Percentiles rank a stretch among this genome's conserved stretches.
These are phyloP conservation scores for Colletotrichum tofieldiae DNA, from an alignment of 2,329 filamentous ascomycete species.

Conservation along the genomic window DNA sequence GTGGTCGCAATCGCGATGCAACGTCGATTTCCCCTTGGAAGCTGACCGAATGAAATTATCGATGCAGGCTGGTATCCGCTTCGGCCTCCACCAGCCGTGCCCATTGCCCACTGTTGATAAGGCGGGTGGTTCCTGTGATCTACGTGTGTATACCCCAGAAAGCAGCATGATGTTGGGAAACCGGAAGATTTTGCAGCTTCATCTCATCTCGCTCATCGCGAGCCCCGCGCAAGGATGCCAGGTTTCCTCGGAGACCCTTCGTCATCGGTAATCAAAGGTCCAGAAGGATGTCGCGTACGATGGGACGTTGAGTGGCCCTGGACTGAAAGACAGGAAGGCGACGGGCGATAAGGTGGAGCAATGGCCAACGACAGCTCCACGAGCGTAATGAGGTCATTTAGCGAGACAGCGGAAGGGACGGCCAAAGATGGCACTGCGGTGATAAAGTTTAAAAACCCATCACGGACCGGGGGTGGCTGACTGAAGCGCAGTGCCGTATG, in stretches of 20 bases:
- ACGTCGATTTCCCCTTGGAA: constrained; percentile 3
- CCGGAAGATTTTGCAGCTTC: constrained; percentile 28
- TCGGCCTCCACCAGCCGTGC: constrained; percentile 15
- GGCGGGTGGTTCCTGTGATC: neutral
- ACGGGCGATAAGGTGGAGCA: constrained; percentile 5
- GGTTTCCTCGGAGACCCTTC: constrained; percentile 22
- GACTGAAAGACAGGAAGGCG: constrained; percentile 16
- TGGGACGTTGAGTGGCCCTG: neutral
- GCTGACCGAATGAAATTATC: constrained; percentile 6
- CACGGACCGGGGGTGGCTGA: constrained; percentile 17
- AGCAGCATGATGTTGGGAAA: constrained; percentile 27
- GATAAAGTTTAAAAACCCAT: constrained; percentile 5
- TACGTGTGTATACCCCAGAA: constrained; percentile 30
- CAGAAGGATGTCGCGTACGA: constrained; percentile 13
- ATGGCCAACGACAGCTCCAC: constrained; percentile 4
- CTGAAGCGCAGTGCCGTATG: constrained; percentile 8
- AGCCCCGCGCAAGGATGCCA: constrained; percentile 7
- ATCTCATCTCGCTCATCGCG: constrained; percentile 29
- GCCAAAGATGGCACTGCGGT: constrained; percentile 13
- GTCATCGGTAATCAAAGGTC: constrained; percentile 34
- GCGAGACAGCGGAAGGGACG: constrained; percentile 22
- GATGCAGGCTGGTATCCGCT: constrained; percentile 28
- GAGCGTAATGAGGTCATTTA: constrained; percentile 42
- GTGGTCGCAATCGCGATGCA: constrained; percentile 1
- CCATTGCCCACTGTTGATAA: constrained; percentile 8